phyloP scores from a whole-genome alignment of 305 asterid genomes.

The Fraxinus sp. region DNA sequence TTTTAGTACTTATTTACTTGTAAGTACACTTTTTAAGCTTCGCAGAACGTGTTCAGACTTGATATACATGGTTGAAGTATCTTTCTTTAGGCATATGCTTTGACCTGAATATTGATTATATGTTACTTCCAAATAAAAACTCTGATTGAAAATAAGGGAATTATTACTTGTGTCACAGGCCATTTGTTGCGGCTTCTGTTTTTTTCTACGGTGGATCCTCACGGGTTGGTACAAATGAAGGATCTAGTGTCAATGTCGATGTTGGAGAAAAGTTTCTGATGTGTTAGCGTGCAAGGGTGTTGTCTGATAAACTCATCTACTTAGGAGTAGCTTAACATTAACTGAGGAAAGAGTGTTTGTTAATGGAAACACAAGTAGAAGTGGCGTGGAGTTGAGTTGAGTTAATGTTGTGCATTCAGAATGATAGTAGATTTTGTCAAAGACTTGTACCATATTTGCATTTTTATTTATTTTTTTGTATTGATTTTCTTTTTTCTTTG shows the following conservation, averaged over 20 bases:
- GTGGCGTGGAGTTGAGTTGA: neutral
- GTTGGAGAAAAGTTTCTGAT: neutral
- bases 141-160: neutral
- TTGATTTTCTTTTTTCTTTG: neutral
- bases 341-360: neutral
- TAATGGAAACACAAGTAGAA: neutral
- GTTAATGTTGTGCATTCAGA: neutral
- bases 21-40: neutral
- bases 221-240: conserved; percentile 86
- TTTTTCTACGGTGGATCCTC: conserved; percentile 70
- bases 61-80: neutral
- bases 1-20: neutral
- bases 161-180: conserved; percentile 41
- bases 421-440: neutral
- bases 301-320: too few relatives aligned
- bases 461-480: neutral
- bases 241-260: neutral
- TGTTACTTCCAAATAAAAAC: neutral
- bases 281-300: neutral
- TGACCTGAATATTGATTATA: neutral
- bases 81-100: neutral
- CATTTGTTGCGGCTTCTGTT: conserved; percentile 77
- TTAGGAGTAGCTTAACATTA: neutral
- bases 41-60: neutral
- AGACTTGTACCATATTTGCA: neutral